Base-by-base conservation (phyloP, 2,329 filamentous ascomycete genomes). In the Curvularia lunata region DNA sequence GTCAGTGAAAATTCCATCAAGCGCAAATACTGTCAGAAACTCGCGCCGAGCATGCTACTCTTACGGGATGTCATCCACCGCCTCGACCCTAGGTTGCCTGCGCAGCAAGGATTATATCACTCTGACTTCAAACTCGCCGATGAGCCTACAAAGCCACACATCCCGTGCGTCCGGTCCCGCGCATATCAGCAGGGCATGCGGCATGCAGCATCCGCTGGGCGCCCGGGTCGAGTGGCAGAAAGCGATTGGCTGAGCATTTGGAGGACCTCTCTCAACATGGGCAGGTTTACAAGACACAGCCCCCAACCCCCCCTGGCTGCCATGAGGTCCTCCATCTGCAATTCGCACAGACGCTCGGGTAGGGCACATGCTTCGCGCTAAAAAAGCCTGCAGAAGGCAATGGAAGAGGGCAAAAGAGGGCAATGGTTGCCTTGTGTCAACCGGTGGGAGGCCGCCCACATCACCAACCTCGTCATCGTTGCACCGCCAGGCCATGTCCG, bases 401-500 rank as follows among this genome's bases (percentile, higher is more conserved):
- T 27, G 45, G 25, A 43, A 54, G 42, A 48, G 54, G 30, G 32
- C 32, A 40, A 53, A 53, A 28, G 19, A 40, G 41, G 40, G 40
- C 46, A 46, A 49, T 21, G 45, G 38, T 55, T 54, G 56, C 56
- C 56, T 55, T 50, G 28, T 50, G 43, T 28, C 30, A 49, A 41
- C 27, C 51, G 43, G 27, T 46, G 45, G 46, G 55, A 58, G 56
- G 56, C 56, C 56, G 56, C 56, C 56, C 56, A 54, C 32, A 57
- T 37, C 43, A 23, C 42, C 46, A 16, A 40, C 55, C 19, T 46
- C 38, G 54, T 46, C 43, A 46, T 46, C 41, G 23, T 27, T 41
- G 42, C 25, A 48, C 41, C 43, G 28, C 43, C 28, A 25, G 43
- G 27, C 41, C 43, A 16, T 45, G 19, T n/a, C 16, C 19, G 34